A percentile compares a stretch with the other conserved stretches of the same genome.
Evolutionary conservation across 2,329 filamentous ascomycete species (phyloP).

Genomic region (Fusarium cicatricum): DNA sequence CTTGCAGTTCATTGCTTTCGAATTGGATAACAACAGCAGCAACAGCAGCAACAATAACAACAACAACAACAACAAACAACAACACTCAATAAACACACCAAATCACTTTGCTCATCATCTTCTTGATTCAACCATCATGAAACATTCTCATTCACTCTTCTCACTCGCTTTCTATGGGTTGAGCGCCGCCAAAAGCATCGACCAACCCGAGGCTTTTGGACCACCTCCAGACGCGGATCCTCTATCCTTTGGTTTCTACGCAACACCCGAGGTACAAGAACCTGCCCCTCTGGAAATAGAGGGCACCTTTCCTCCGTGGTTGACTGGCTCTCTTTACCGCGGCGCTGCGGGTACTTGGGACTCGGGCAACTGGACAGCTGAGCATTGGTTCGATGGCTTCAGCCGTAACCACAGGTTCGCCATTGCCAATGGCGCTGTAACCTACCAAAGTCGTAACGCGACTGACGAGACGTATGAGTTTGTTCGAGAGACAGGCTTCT

Average conservation of each 20-base stretch:
- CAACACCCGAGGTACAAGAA: constrained; percentile 12
- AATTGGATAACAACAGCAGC: too few relatives aligned
- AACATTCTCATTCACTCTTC: too few relatives aligned
- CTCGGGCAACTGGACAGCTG: constrained; percentile 21
- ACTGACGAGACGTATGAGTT: constrained; percentile 16
- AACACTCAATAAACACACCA: too few relatives aligned
- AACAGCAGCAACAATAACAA: too few relatives aligned
- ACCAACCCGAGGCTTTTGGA: too few relatives aligned
- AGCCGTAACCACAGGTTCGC: constrained; percentile 20
- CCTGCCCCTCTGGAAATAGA: constrained; percentile 7
- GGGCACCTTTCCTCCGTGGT: constrained; percentile 18
- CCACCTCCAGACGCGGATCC: constrained; percentile 2
- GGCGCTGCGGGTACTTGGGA: constrained; percentile 21
- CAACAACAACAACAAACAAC: too few relatives aligned
- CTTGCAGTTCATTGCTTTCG: too few relatives aligned
- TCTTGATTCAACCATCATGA: too few relatives aligned
- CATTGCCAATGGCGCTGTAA: constrained; percentile 16
- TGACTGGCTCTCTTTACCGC: constrained; percentile 23
- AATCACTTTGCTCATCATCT: too few relatives aligned
- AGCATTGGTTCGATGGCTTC: constrained; percentile 26
- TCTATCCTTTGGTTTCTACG: constrained; percentile 21
- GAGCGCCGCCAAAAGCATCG: too few relatives aligned
- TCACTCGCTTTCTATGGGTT: too few relatives aligned
- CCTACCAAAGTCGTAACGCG: constrained; percentile 22
- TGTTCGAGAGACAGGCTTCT: constrained; percentile 16